Base-by-base conservation (phyloP, 331 rosid species). In the Cydonia oblonga region DNA sequence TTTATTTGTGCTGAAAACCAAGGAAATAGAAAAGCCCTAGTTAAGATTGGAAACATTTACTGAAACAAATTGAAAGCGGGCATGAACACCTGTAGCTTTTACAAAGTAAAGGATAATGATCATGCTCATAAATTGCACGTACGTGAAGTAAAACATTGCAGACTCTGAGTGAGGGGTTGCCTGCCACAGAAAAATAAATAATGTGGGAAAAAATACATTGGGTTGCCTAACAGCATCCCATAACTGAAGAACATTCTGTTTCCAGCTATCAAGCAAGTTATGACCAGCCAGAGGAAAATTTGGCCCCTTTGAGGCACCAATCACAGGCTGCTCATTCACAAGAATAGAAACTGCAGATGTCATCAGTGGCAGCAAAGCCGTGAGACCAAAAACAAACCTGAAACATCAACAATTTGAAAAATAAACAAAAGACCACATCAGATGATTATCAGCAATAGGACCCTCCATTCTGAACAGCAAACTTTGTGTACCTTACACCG, bases 81-180 rank as follows among this genome's bases (percentile, higher is more conserved):
- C 29, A 54, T 9, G 40, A 63, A 38, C 42, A 38, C 42, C 42
- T 38, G 42, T 38, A 76, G 78, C 35, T 9, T 64, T 23, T 20
- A 32, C 56, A 72, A 65, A 18, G 53, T 28, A 66, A 64, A 79
- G n/a, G 67, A 57, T 46, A 26, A 74, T 62, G 78, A 66, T 38
- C 24, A 66, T 28, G 70, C 67, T 71, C 28, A 78, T 70, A 57
- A 46, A 64, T 20, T 72, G 76, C 66, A 83, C 97, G 64, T 91
- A 95, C 99, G 75, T 83, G 82, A 89, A 95, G 85, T 79, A 95
- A 80, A 95, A 95, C 97, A 91, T 95, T 53, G 97, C 99, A 51
- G 97, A 95, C 71, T 95, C 99, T 23, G 97, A 95, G 10, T 95
- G 99, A 0, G 99, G 99, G 28, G 99, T 95, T 79, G 96, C 90